These are phyloP conservation scores for Eimeria falciformis DNA, from an alignment of 169 alveolate genomes.

Conservation along the genomic window DNA sequence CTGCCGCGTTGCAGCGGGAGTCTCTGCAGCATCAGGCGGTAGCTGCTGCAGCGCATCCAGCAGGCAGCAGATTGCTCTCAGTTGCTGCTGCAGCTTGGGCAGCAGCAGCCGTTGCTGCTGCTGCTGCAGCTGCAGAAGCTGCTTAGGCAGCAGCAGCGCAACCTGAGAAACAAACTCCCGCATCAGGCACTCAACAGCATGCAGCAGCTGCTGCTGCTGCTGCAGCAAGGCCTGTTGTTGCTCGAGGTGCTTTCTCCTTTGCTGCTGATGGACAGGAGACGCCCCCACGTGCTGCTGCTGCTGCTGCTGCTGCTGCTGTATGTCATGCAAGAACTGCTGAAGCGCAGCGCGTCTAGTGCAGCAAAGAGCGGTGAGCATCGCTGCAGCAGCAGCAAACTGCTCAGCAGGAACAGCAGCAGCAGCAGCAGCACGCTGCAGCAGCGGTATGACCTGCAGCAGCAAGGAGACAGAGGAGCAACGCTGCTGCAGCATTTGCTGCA, in stretches of 20 bases:
- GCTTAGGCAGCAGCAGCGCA: not conserved
- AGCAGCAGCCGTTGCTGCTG: constrained; percentile 1
- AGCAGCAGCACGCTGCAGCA: not conserved
- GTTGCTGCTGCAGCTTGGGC: not conserved
- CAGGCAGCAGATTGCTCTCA: not conserved
- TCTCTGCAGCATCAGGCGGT: not conserved
- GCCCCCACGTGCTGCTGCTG: not conserved
- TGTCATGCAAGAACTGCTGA: not conserved
- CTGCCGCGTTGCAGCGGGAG: not conserved
- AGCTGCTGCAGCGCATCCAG: not conserved
- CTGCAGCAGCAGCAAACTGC: not conserved
- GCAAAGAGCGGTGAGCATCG: not conserved
- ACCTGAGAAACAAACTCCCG: not conserved
- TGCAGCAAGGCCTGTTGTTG: not conserved
- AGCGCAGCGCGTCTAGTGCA: not conserved
- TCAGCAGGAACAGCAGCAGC: not conserved
- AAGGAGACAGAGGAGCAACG: not conserved
- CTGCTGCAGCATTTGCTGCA: not conserved
- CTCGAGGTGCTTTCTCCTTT: constrained; percentile 6
- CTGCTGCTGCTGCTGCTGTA: not conserved
- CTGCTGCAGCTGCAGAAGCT: not conserved
- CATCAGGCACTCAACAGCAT: not conserved
- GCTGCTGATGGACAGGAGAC: too few species aligned
- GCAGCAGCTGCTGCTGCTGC: constrained; percentile 30
- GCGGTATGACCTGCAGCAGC: not conserved